Evolutionary conservation across 441 rosid species (phyloP).

Genomic region (Mallotus repandus): DNA sequence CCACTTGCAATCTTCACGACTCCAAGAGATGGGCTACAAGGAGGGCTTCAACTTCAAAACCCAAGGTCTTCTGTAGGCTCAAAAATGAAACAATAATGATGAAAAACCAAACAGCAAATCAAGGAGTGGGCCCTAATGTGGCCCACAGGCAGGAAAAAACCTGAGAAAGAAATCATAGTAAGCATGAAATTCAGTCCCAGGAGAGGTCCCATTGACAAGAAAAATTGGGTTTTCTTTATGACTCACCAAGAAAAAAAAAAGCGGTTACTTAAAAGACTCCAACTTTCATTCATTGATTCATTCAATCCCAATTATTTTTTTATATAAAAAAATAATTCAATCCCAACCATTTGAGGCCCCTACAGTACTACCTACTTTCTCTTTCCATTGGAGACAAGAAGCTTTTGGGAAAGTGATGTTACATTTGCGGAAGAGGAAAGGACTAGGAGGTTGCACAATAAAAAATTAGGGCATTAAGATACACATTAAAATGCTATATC

Average conservation of each 20-base stretch:
- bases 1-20: background rate
- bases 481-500: too few relatives aligned
- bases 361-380: background rate
- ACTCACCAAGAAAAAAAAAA: background rate
- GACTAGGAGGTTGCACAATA: too few relatives aligned
- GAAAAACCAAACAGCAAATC: background rate
- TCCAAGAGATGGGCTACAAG: background rate
- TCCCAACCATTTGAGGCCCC: constrained; percentile 10
- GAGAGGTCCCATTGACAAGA: constrained; percentile 17
- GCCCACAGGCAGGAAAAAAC: background rate
- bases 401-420: background rate
- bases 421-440: too few relatives aligned
- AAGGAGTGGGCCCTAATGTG: background rate
- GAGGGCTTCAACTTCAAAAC: background rate
- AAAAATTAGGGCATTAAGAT: too few relatives aligned
- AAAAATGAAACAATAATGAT: background rate
- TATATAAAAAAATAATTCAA: background rate
- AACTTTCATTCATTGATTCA: background rate
- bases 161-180: background rate
- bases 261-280: constrained; percentile 13
- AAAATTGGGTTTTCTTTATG: constrained; percentile 9
- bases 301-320: too few relatives aligned
- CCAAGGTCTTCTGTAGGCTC: background rate
- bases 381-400: background rate
- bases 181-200: constrained; percentile 26